Percentiles rank a stretch among this genome's conserved stretches.
These are phyloP conservation scores for Theobroma grandiflorum DNA, from an alignment of 441 rosid genomes.

Conservation along the genomic window DNA sequence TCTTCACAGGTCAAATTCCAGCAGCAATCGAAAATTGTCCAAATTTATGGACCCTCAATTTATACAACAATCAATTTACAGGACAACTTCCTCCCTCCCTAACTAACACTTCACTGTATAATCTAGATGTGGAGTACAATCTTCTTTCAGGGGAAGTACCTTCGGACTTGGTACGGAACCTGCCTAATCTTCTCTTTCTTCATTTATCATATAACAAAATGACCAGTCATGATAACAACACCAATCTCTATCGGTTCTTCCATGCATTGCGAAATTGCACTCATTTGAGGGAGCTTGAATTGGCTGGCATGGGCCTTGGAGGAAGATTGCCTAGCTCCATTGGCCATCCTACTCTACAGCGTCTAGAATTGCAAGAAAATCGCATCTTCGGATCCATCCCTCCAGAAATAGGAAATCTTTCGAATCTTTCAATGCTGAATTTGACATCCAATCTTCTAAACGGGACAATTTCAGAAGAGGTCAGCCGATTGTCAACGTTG, in stretches of 20 bases:
- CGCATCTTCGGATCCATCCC: slow-evolving; percentile 43
- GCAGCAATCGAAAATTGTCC: slow-evolving; percentile 49
- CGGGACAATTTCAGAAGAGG: slow-evolving; percentile 34
- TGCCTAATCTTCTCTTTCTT: slow-evolving; percentile 23
- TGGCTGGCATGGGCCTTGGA: slow-evolving; percentile 59
- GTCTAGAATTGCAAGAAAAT: slow-evolving; percentile 43
- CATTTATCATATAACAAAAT: slow-evolving; percentile 49
- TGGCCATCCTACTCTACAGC: slow-evolving; percentile 29
- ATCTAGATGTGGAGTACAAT: slow-evolving; percentile 55
- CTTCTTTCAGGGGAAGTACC: slow-evolving; percentile 54
- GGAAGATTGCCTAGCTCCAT: slow-evolving; percentile 56
- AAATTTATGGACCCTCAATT: slow-evolving; percentile 37
- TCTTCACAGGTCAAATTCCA: slow-evolving; percentile 46
- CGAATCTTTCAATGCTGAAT: slow-evolving; percentile 32
- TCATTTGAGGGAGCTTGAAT: slow-evolving; percentile 47
- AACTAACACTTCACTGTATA: slow-evolving; percentile 39
- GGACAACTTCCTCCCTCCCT: slow-evolving; percentile 53
- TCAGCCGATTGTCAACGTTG: slow-evolving; percentile 31
- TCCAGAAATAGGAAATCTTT: slow-evolving; percentile 31
- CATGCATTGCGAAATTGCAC: slow-evolving; percentile 54
- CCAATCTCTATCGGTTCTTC: slow-evolving; percentile 59
- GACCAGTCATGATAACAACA: slow-evolving; percentile 50
- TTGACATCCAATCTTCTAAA: slow-evolving; percentile 41
- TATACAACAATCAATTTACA: slow-evolving; percentile 55
- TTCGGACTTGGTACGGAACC: slow-evolving; percentile 40